Evolutionary conservation across 2,329 filamentous ascomycete species (phyloP).

Genomic region (Nemania diffusa): DNA sequence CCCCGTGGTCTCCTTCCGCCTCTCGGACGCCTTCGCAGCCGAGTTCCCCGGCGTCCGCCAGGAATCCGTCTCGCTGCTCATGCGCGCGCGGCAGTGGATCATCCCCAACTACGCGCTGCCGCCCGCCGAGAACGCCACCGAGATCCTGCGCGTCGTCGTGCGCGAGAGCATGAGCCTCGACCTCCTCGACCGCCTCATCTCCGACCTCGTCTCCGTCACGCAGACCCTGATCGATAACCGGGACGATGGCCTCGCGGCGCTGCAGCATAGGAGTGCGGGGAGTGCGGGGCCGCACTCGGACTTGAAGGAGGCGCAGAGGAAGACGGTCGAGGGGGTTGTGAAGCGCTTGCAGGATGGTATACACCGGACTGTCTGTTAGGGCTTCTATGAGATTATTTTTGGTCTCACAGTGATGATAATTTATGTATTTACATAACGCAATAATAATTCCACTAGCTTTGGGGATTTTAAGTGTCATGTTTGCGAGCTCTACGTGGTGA

Average conservation of each 20-base stretch:
- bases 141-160: constrained; percentile 75
- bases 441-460: background rate
- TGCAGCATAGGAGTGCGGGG: constrained; percentile 48
- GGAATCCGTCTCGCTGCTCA: constrained; percentile 68
- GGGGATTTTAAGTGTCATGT: too few species aligned
- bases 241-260: constrained; percentile 60
- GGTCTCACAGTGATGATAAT: background rate
- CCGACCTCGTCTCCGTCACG: constrained; percentile 69
- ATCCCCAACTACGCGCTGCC: constrained; percentile 77
- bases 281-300: constrained; percentile 11
- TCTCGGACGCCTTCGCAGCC: constrained; percentile 69
- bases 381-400: background rate
- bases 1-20: constrained; percentile 74
- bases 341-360: constrained; percentile 47
- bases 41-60: constrained; percentile 72
- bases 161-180: constrained; percentile 76
- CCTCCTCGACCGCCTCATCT: constrained; percentile 70
- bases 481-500: background rate
- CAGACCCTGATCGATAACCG: constrained; percentile 68
- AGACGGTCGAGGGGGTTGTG: constrained; percentile 16
- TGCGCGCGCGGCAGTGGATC: constrained; percentile 75
- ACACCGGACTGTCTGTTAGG: constrained; percentile 48
- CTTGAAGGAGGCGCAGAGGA: constrained; percentile 13
- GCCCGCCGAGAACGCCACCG: constrained; percentile 67
- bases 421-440: background rate